phyloP scores from a whole-genome alignment of 2,329 filamentous ascomycete species.

The Paramyrothecium roridum region DNA sequence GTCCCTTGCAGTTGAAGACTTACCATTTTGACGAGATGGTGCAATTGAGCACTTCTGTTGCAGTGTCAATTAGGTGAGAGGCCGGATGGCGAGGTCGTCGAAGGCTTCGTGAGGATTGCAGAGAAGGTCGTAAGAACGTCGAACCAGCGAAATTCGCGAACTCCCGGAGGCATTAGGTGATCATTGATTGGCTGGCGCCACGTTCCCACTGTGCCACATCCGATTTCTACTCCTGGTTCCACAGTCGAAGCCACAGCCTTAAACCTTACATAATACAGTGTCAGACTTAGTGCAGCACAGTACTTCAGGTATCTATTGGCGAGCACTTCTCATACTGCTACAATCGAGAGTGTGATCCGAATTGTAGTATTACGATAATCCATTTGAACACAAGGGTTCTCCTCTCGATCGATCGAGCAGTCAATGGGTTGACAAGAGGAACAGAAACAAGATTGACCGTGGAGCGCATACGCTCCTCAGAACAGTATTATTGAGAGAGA shows the following conservation, averaged over 20 bases:
- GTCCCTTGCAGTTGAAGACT: conserved; percentile 6
- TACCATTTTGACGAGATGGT: conserved; percentile 33
- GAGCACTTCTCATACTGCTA: too few relatives aligned
- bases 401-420: too few relatives aligned
- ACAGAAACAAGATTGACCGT: too few relatives aligned
- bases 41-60: conserved; percentile 25
- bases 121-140: conserved; percentile 25
- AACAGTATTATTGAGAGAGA: too few relatives aligned
- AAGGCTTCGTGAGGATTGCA: conserved; percentile 22
- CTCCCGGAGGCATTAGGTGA: conserved; percentile 24
- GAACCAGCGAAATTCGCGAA: conserved; percentile 30
- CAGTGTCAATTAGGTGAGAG: conserved; percentile 18
- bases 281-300: too few relatives aligned
- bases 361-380: too few relatives aligned
- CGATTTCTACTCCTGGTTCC: conserved; percentile 11
- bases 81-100: conserved; percentile 20
- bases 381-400: too few relatives aligned
- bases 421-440: too few relatives aligned
- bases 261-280: neutral
- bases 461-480: too few relatives aligned
- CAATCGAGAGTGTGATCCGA: too few relatives aligned
- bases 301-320: too few relatives aligned
- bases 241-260: neutral
- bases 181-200: conserved; percentile 23
- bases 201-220: conserved; percentile 10